Percentiles rank a stretch among this genome's conserved stretches.
These are phyloP conservation scores for Candida sp. DNA, from an alignment of 1,139 yeast genomes.

Conservation along the genomic window DNA sequence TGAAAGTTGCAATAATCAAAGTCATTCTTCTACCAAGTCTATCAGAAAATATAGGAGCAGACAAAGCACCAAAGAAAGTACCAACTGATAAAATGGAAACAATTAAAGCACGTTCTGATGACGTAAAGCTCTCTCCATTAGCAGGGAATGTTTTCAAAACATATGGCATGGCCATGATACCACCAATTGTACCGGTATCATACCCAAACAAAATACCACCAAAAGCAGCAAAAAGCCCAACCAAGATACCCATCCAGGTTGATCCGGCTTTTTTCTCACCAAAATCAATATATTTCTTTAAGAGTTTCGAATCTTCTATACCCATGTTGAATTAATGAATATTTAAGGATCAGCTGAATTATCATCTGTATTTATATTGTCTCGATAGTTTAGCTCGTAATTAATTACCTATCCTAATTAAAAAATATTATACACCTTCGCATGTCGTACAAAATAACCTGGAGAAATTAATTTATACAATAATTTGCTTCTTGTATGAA, in stretches of 20 bases:
- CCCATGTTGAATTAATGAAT: slow-evolving; percentile 20
- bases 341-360: too few species aligned
- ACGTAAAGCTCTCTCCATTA: slow-evolving; percentile 28
- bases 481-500: too few species aligned
- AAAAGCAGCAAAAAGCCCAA: slow-evolving; percentile 52
- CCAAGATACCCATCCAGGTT: slow-evolving; percentile 42
- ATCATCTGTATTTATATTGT: too few species aligned
- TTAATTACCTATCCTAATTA: too few species aligned
- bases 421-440: too few species aligned
- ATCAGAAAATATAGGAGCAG: slow-evolving; percentile 56
- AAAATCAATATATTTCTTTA: slow-evolving; percentile 28
- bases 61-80: slow-evolving; percentile 65
- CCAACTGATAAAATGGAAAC: slow-evolving; percentile 71
- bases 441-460: too few species aligned
- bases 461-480: too few species aligned
- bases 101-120: slow-evolving; percentile 59
- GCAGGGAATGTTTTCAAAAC: slow-evolving; percentile 50
- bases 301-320: slow-evolving; percentile 30
- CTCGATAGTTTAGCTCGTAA: too few species aligned
- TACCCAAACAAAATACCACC: slow-evolving; percentile 73
- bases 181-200: slow-evolving; percentile 80
- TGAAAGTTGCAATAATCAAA: slow-evolving; percentile 47
- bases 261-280: slow-evolving; percentile 49
- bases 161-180: slow-evolving; percentile 69
- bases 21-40: slow-evolving; percentile 57